Conservation (phyloP, 768 basidiomycete species). For the Leccinum fibrillosum region DNA sequence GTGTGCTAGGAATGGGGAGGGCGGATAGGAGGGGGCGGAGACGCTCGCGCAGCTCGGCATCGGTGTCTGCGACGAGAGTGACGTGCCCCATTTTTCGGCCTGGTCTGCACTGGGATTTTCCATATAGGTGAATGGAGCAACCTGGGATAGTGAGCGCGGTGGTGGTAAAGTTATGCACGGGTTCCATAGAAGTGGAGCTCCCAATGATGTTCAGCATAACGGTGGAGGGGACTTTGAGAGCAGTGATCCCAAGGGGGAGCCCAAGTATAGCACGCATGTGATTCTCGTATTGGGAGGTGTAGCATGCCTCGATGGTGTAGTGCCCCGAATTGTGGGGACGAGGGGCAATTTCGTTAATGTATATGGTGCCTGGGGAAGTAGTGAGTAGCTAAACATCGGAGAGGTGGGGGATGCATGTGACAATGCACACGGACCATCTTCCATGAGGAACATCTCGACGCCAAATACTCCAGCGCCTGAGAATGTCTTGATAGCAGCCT, state of each 20-base stretch:
- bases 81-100: slow-evolving; percentile 99
- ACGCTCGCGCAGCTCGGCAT: slow-evolving; percentile 64
- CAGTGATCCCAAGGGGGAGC: slow-evolving; percentile 85
- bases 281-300: slow-evolving; percentile 96
- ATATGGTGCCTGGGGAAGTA: slow-evolving; percentile 54
- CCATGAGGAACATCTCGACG: slow-evolving; percentile 96
- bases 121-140: slow-evolving; percentile 85
- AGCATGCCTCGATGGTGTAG: slow-evolving; percentile 96
- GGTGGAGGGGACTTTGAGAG: slow-evolving; percentile 80
- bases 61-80: slow-evolving; percentile 80
- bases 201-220: slow-evolving; percentile 97
- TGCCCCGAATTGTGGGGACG: slow-evolving; percentile 98
- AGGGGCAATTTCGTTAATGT: slow-evolving; percentile 96
- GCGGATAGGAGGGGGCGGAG: slow-evolving; percentile 73
- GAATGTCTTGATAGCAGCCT: slow-evolving; percentile 73
- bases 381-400: background rate
- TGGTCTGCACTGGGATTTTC: slow-evolving; percentile 85
- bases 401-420: background rate
- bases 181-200: slow-evolving; percentile 59
- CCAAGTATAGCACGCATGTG: slow-evolving; percentile 92
- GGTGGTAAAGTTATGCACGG: slow-evolving; percentile 54
- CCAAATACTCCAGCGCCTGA: slow-evolving; percentile 93
- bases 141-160: slow-evolving; percentile 70
- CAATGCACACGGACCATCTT: slow-evolving; percentile 56
- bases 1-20: slow-evolving; percentile 41